Conservation (phyloP, 2,329 filamentous ascomycete species). For the Arthroderma sp. region DNA sequence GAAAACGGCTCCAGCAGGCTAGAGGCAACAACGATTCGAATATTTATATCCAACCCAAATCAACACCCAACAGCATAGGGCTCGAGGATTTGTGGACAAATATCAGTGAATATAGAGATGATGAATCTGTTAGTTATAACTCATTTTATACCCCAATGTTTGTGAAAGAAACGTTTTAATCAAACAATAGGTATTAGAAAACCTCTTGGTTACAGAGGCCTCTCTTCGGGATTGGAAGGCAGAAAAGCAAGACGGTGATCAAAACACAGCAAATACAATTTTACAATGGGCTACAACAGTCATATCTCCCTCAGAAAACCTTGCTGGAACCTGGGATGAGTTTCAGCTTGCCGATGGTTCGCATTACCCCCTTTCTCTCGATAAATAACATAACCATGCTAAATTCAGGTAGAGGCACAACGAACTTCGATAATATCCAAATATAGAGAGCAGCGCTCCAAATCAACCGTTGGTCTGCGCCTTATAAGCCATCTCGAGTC, state of each 20-base stretch:
- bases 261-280: conserved; percentile 18
- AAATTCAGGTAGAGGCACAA: background rate
- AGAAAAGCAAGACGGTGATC: conserved; percentile 18
- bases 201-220: conserved; percentile 20
- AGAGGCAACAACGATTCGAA: background rate
- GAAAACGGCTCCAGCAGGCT: conserved; percentile 5
- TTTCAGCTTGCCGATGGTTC: conserved; percentile 14
- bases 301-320: conserved; percentile 25
- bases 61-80: background rate
- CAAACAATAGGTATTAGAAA: conserved; percentile 22
- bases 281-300: conserved; percentile 24
- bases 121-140: conserved; percentile 12
- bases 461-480: conserved; percentile 22
- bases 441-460: conserved; percentile 20
- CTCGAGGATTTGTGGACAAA: conserved; percentile 22
- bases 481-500: conserved; percentile 18
- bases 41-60: background rate
- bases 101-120: conserved; percentile 18
- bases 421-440: conserved; percentile 8
- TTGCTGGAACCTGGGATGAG: conserved; percentile 22
- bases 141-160: too few relatives aligned
- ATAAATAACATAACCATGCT: background rate
- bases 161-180: background rate
- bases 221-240: conserved; percentile 17
- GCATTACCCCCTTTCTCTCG: background rate